A percentile compares a stretch with the other conserved stretches of the same genome.
These are phyloP conservation scores for Schizopora paradoxa DNA, from an alignment of 1,284 basidiomycete species.

Conservation along the genomic window DNA sequence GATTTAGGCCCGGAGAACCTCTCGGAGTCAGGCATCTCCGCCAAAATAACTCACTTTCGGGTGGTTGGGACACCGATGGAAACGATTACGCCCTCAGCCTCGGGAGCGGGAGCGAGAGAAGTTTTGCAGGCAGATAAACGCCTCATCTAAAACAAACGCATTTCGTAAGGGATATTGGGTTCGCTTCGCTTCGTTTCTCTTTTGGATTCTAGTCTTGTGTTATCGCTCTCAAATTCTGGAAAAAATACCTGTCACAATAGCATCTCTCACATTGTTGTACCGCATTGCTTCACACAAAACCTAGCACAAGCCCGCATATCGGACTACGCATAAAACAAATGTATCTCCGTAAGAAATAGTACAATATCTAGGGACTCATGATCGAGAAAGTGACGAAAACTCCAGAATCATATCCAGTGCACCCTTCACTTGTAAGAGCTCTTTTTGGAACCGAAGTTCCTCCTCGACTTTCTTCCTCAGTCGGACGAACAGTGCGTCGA, in stretches of 20 bases:
- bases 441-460: constrained; percentile 89
- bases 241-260: no score
- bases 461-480: constrained; percentile 79
- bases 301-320: no score
- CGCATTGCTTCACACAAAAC: no score
- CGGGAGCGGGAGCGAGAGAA: constrained; percentile 16
- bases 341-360: no score
- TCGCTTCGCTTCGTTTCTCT: constrained; percentile 5
- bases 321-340: no score
- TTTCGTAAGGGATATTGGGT: not conserved
- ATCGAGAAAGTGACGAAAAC: constrained; percentile 44
- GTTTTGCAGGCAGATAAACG: constrained; percentile 11
- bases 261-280: no score
- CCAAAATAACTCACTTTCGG: constrained; percentile 11
- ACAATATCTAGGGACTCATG: no score
- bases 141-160: no score
- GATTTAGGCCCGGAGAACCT: constrained; percentile 15
- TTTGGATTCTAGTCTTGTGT: no score
- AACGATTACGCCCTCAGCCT: constrained; percentile 17
- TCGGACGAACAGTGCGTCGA: constrained; percentile 83
- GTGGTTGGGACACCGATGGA: constrained; percentile 17
- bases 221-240: no score
- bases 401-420: constrained; percentile 92
- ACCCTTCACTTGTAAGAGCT: constrained; percentile 80
- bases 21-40: constrained; percentile 7